Evolutionary conservation across 352 stramenopile genomes (phyloP), one percentile per base, ranked within the genome.

Genomic region (Phytophthora europaea): DNA sequence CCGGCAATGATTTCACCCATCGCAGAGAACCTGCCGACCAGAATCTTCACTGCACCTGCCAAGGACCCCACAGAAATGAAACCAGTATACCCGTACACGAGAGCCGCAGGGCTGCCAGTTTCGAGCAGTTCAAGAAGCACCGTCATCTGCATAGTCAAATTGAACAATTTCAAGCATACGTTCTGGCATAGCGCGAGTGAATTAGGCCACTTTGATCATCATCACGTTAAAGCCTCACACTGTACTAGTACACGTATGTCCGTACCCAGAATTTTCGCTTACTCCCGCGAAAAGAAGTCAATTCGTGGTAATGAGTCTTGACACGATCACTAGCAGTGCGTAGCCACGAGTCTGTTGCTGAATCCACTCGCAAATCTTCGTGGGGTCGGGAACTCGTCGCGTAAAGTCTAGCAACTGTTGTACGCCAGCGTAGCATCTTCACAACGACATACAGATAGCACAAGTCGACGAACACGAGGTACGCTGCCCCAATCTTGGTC

Each of bases 1-100:
- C 74, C 71, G 22, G 60, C 55, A 43, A 79, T 53, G 8, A 81
- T 59, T 33, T 81, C 75, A 4, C 36, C 45, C 33, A 81, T 62
- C 4, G 72, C 54, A 6, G 70, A 72, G 54, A 73, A 70, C 6
- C 51, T 61, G 9, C 53, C 47, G 12, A 61, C 38, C 5, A 70
- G 18, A 28, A 81, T 76, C 31, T 70, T 75, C 7, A 68, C 9
- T 13, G 66, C 75, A 20, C 63, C 71, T 23, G 71, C 59, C 26
- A 81, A 61, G 6, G 66, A 73, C 1, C 72, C 72, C 31, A 70
- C 26, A 1, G 61, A 62, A 9, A 81, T 53, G 31, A 81, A 61
- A 15, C 45, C 54, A 7, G 75, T 66, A 18, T 76, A 81, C 7
- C 38, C 34, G 12, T 71, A 67, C 8, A 74, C 58, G 15, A 81